Conservation (phyloP, 331 rosid species). For the Spiraea crenata region DNA sequence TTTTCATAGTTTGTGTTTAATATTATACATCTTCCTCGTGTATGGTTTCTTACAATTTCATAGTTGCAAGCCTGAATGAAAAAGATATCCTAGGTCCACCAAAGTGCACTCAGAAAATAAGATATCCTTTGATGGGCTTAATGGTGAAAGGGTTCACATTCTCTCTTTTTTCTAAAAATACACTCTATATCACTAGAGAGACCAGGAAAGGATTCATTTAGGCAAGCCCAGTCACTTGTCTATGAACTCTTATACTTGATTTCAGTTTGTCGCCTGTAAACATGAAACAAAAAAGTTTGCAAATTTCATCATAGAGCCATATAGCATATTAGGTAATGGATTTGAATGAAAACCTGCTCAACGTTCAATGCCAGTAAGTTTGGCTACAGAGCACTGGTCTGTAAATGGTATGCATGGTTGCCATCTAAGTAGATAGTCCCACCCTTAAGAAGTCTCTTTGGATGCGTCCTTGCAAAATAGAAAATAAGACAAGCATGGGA, state of each 20-base stretch:
- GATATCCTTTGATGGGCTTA: neutral
- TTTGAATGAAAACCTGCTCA: slow-evolving; percentile 1
- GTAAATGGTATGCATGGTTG: neutral
- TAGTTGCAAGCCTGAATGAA: slow-evolving; percentile 2
- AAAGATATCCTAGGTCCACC: neutral
- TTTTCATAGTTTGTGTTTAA: neutral
- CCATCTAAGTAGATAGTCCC: neutral
- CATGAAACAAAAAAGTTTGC: neutral
- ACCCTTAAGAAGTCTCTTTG: neutral
- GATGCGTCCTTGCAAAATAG: neutral
- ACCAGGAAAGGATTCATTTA: too few relatives aligned
- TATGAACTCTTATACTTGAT: neutral
- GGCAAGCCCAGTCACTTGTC: neutral
- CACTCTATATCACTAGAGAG: too few relatives aligned
- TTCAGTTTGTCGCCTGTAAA: neutral
- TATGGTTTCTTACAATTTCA: neutral
- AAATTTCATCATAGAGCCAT: neutral
- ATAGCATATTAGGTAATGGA: neutral
- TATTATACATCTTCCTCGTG: neutral
- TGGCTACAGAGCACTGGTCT: neutral
- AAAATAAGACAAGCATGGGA: neutral
- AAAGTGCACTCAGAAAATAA: neutral
- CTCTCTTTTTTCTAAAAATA: too few relatives aligned
- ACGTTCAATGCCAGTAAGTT: neutral
- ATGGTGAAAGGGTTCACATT: neutral